phyloP scores from a whole-genome alignment of 225 moss, liverwort and hornwort species.

The Lunularia cruciata region DNA sequence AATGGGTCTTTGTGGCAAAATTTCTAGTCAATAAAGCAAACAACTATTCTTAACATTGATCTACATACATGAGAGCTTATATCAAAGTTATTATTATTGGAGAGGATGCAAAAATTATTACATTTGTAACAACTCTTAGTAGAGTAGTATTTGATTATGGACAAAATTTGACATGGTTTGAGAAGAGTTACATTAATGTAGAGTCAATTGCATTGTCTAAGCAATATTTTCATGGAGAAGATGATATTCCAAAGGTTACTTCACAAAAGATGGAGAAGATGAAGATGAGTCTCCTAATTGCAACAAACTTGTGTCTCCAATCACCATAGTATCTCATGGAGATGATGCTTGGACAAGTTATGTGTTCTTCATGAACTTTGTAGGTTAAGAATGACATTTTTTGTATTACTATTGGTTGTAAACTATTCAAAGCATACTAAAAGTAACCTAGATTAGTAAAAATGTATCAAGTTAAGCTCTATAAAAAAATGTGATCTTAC shows the following conservation, averaged over 20 bases:
- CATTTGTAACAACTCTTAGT: conserved; percentile 17
- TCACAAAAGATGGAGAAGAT: conserved; percentile 20
- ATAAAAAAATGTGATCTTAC: background rate
- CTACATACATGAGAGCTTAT: conserved; percentile 8
- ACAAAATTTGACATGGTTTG: conserved; percentile 31
- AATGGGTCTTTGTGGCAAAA: background rate
- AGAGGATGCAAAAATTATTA: conserved; percentile 9
- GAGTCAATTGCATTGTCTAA: conserved; percentile 1
- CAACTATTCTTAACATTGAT: conserved; percentile 3
- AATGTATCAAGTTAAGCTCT: background rate
- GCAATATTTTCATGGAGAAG: conserved; percentile 6
- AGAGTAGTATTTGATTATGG: conserved; percentile 22
- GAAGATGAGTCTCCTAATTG: conserved; percentile 11
- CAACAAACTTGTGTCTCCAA: background rate
- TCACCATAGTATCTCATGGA: background rate
- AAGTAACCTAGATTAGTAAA: background rate
- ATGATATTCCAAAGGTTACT: conserved; percentile 20
- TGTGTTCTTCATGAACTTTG: background rate
- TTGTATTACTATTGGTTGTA: conserved; percentile 9
- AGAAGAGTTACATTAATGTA: conserved; percentile 15
- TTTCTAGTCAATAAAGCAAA: background rate
- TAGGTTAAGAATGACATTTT: background rate
- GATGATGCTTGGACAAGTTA: conserved; percentile 8
- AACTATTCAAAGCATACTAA: background rate
- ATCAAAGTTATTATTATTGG: conserved; percentile 17